phyloP scores from a whole-genome alignment of 2,329 filamentous ascomycete genomes.

The Ophidiomyces ophidiicola region DNA sequence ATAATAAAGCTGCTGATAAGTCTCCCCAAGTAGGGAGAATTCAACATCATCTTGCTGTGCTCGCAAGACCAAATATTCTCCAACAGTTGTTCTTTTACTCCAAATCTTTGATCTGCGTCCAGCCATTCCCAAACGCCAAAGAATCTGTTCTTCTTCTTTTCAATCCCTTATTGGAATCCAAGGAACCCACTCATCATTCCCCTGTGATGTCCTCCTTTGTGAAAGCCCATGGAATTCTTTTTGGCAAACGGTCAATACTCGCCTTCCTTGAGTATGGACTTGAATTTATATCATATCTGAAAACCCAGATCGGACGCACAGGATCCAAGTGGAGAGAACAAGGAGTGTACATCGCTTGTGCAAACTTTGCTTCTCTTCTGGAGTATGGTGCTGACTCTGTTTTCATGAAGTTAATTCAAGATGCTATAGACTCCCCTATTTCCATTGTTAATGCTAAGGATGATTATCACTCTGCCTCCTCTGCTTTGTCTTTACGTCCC shows the following conservation, averaged over 20 bases:
- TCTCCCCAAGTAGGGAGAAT: slow-evolving; percentile 63
- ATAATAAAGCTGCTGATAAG: slow-evolving; percentile 65
- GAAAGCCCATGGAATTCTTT: slow-evolving; percentile 42
- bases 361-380: slow-evolving; percentile 44
- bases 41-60: slow-evolving; percentile 72
- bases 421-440: slow-evolving; percentile 12
- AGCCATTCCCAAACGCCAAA: slow-evolving; percentile 44
- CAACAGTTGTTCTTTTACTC: slow-evolving; percentile 50
- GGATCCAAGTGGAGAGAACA: slow-evolving; percentile 41
- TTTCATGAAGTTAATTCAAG: slow-evolving; percentile 23
- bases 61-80: slow-evolving; percentile 46
- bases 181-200: slow-evolving; percentile 13
- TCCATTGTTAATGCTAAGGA: not conserved
- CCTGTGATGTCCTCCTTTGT: slow-evolving; percentile 41
- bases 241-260: slow-evolving; percentile 25
- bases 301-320: slow-evolving; percentile 37
- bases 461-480: not conserved
- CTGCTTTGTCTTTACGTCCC: not conserved
- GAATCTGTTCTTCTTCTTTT: slow-evolving; percentile 47
- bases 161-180: slow-evolving; percentile 33
- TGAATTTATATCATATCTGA: slow-evolving; percentile 36
- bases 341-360: slow-evolving; percentile 43
- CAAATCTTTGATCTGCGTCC: slow-evolving; percentile 44
- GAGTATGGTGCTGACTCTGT: slow-evolving; percentile 39
- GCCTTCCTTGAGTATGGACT: slow-evolving; percentile 29